Conservation (phyloP, 2,329 filamentous ascomycete species). For the Aspergillus flavus region DNA sequence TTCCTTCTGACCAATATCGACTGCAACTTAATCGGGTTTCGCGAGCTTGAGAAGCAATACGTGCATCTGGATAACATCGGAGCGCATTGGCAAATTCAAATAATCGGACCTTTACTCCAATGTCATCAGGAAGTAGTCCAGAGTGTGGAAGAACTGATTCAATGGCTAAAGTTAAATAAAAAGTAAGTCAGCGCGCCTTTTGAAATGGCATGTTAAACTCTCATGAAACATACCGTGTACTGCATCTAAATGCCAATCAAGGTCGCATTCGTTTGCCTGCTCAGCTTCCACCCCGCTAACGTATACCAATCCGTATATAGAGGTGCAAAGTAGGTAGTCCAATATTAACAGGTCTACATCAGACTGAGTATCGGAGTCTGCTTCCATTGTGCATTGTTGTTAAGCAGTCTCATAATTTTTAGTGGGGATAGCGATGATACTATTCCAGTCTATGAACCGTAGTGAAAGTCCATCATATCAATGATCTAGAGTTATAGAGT, state of each 20-base stretch:
- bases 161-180: conserved; percentile 39
- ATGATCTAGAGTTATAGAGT: background rate
- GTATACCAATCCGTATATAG: conserved; percentile 47
- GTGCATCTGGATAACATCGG: background rate
- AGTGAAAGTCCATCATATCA: background rate
- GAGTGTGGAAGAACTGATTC: conserved; percentile 45
- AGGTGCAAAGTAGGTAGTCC: conserved; percentile 57
- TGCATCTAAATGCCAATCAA: conserved; percentile 25
- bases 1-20: background rate
- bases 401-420: no score
- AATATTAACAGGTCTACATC: conserved; percentile 59
- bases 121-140: conserved; percentile 40
- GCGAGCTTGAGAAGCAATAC: background rate
- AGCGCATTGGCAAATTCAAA: conserved; percentile 45
- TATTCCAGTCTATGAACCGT: background rate
- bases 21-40: background rate
- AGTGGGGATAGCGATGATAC: background rate
- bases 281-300: conserved; percentile 23
- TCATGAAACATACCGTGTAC: conserved; percentile 30
- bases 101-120: conserved; percentile 53
- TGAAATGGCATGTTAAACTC: background rate
- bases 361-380: conserved; percentile 38
- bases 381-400: conserved; percentile 24
- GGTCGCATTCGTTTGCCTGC: conserved; percentile 17
- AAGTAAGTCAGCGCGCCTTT: background rate